Evolutionary conservation across 2,329 filamentous ascomycete genomes (phyloP).

Genomic region (Corniculantispora saksenae): DNA sequence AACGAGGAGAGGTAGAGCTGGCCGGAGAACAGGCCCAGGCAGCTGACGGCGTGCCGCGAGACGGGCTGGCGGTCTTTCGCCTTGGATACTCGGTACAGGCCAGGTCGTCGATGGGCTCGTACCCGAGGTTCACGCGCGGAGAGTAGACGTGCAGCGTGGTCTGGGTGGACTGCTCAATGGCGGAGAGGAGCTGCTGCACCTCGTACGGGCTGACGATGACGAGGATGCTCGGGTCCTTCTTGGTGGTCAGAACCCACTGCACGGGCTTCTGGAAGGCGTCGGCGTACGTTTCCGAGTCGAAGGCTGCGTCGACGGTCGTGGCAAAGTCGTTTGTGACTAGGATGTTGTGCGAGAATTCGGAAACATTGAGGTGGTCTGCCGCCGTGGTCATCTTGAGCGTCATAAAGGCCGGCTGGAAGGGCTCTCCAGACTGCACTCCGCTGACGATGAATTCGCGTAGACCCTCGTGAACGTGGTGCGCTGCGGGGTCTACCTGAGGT

Average conservation of each 20-base stretch:
- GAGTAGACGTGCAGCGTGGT: constrained; percentile 51
- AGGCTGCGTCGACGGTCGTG: background rate
- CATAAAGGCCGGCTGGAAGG: constrained; percentile 47
- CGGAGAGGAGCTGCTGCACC: constrained; percentile 50
- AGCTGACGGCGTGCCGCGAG: constrained; percentile 24
- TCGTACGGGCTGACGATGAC: constrained; percentile 63
- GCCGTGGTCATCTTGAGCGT: constrained; percentile 39
- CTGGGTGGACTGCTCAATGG: constrained; percentile 33
- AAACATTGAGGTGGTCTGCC: background rate
- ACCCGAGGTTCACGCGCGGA: background rate
- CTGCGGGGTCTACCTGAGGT: constrained; percentile 34
- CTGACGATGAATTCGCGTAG: constrained; percentile 41
- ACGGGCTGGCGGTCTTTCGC: background rate
- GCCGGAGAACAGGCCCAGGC: constrained; percentile 68
- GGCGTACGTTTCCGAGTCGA: background rate
- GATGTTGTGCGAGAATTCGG: background rate
- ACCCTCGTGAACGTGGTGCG: constrained; percentile 46
- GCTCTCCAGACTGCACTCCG: constrained; percentile 36
- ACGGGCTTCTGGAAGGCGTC: background rate
- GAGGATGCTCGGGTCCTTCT: constrained; percentile 28
- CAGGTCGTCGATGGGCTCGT: background rate
- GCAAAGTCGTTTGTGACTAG: constrained; percentile 1
- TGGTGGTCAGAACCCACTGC: background rate
- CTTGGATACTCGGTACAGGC: background rate
- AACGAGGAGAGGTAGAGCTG: constrained; percentile 62